phyloP scores from a whole-genome alignment of 1,284 basidiomycete genomes.

The Polyporus tsugae region DNA sequence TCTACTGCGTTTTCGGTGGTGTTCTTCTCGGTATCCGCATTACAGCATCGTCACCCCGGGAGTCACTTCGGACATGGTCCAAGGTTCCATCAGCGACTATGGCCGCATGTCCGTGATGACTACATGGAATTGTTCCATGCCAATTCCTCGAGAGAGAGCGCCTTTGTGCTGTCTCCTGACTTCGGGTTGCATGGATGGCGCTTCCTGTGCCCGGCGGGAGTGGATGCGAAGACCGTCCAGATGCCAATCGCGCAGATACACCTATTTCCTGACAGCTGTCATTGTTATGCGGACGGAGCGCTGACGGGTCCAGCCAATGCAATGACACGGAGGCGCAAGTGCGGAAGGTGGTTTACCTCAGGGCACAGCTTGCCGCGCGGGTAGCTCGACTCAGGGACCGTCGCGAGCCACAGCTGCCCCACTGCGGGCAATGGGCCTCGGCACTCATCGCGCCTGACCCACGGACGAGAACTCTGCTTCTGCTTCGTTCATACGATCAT shows the following conservation, averaged over 20 bases:
- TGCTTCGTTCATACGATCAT: background rate
- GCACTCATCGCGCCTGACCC: background rate
- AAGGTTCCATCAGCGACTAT: background rate
- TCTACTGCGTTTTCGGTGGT: constrained; percentile 1
- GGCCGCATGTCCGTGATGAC: background rate
- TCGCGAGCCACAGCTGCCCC: background rate
- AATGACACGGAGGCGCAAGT: background rate
- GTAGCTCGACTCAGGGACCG: background rate
- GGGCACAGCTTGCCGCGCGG: background rate
- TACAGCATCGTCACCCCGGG: background rate
- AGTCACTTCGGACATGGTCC: background rate
- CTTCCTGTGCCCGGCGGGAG: background rate
- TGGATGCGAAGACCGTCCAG: background rate
- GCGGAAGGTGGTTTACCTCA: background rate
- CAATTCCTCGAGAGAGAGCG: background rate
- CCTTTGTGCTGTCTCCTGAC: background rate
- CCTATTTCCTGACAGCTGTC: background rate
- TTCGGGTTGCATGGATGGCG: constrained; percentile 4
- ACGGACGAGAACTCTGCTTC: background rate
- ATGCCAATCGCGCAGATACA: background rate
- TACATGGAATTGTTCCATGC: background rate
- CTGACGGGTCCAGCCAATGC: background rate
- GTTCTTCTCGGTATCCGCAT: background rate
- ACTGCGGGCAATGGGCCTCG: background rate
- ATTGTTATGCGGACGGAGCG: background rate